Conservation (phyloP, 352 stramenopile genomes). For the Pythium guiyangense region DNA sequence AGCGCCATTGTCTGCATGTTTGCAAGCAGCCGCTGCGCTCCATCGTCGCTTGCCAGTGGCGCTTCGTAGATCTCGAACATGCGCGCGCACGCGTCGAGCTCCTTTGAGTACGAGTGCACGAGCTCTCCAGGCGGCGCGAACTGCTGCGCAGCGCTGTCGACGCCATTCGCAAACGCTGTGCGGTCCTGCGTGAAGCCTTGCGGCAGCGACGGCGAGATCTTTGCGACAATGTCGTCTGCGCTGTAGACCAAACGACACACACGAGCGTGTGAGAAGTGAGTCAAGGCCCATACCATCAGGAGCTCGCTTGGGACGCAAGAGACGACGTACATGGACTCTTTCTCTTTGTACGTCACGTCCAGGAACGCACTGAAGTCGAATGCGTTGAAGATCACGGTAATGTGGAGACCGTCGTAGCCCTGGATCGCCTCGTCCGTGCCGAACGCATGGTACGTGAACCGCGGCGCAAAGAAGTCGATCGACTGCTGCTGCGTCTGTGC, state of each 20-base stretch:
- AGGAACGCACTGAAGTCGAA: conserved; percentile 62
- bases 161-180: conserved; percentile 22
- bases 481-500: conserved; percentile 14
- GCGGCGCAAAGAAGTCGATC: conserved; percentile 50
- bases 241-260: conserved; percentile 16
- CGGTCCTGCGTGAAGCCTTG: conserved; percentile 37
- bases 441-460: conserved; percentile 83
- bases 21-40: conserved; percentile 44
- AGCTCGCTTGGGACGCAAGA: not conserved
- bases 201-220: conserved; percentile 42
- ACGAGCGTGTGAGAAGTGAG: not conserved
- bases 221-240: conserved; percentile 44
- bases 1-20: conserved; percentile 72
- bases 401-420: conserved; percentile 51
- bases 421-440: conserved; percentile 66
- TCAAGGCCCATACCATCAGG: not conserved
- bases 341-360: conserved; percentile 44
- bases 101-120: conserved; percentile 33
- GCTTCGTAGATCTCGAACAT: conserved; percentile 74
- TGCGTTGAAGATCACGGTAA: conserved; percentile 57
- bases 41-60: conserved; percentile 43
- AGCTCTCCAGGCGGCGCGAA: conserved; percentile 43
- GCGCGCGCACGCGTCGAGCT: conserved; percentile 14
- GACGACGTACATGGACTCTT: conserved; percentile 32
- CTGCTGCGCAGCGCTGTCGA: conserved; percentile 14